Conservation (phyloP, 805 yeast genomes). For the Saccharomycopsis capsularis region DNA sequence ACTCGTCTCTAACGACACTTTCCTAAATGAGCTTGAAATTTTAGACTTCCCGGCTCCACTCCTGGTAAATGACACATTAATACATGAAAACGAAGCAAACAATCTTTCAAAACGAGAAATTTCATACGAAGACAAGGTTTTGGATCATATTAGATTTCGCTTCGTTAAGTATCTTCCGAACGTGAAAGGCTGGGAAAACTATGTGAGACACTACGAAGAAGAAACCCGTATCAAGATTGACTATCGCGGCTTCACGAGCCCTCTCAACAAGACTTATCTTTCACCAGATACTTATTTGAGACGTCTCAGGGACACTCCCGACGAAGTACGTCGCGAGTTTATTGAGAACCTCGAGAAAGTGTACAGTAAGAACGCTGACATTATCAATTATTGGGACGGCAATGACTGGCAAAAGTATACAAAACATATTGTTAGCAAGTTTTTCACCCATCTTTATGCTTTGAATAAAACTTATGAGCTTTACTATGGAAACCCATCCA, state of each 20-base stretch:
- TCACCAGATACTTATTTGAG: slow-evolving; percentile 42
- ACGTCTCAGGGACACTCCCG: slow-evolving; percentile 32
- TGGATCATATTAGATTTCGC: slow-evolving; percentile 23
- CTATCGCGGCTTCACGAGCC: slow-evolving; percentile 46
- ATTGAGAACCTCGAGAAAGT: slow-evolving; percentile 30
- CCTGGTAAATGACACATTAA: slow-evolving; percentile 13
- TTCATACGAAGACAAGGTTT: slow-evolving; percentile 24
- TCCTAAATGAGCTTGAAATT: slow-evolving; percentile 32
- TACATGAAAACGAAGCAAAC: slow-evolving; percentile 2
- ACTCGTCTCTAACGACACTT: slow-evolving; percentile 39
- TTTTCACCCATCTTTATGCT: slow-evolving; percentile 41
- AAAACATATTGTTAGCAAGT: slow-evolving; percentile 42
- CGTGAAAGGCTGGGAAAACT: slow-evolving; percentile 10
- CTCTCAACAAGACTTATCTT: slow-evolving; percentile 44
- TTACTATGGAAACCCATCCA: slow-evolving; percentile 15
- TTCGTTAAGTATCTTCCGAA: slow-evolving; percentile 20
- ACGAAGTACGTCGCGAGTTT: slow-evolving; percentile 31
- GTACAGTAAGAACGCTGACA: slow-evolving; percentile 23
- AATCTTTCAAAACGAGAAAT: slow-evolving; percentile 22
- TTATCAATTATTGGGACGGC: slow-evolving; percentile 34
- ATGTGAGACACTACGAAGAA: slow-evolving; percentile 37
- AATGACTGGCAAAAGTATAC: slow-evolving; percentile 54
- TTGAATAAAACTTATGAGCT: slow-evolving; percentile 34
- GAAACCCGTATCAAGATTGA: slow-evolving; percentile 46
- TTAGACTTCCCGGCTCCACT: slow-evolving; percentile 34